A percentile compares a stretch with the other conserved stretches of the same genome.
Conservation (phyloP, 1,284 basidiomycete genomes). For the Porogramme epimiltina region DNA sequence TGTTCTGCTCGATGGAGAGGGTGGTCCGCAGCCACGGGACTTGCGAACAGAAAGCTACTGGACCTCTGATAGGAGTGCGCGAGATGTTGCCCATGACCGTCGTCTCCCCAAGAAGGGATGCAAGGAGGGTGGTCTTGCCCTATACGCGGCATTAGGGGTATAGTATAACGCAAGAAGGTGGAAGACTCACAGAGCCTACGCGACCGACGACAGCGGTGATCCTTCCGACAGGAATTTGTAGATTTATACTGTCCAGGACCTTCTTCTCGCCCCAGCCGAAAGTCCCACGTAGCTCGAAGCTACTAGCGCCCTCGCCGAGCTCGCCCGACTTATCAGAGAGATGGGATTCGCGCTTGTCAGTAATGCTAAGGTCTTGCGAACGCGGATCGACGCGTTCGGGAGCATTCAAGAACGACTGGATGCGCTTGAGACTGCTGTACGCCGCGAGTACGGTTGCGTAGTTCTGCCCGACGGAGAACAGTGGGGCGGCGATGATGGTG, state of each 20-base stretch:
- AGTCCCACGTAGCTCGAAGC: not conserved
- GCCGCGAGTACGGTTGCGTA: slow-evolving; percentile 3
- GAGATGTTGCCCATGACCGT: not conserved
- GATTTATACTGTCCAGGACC: slow-evolving; percentile 1
- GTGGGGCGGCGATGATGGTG: slow-evolving; percentile 4
- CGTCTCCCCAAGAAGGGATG: slow-evolving; percentile 1
- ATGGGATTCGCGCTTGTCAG: not conserved
- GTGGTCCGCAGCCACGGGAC: slow-evolving; percentile 1
- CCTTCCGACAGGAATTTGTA: not conserved
- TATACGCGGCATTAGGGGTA: not conserved
- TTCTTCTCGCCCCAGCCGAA: slow-evolving; percentile 6
- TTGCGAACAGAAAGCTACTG: slow-evolving; percentile 2
- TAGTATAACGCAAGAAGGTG: not conserved
- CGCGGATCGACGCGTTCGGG: not conserved
- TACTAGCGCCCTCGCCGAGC: no score
- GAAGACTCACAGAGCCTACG: not conserved
- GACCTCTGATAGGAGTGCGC: not conserved
- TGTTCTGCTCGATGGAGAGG: slow-evolving; percentile 6
- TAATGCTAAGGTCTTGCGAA: not conserved
- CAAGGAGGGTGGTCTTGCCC: slow-evolving; percentile 1
- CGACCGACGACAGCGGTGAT: slow-evolving; percentile 2
- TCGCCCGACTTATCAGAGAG: not conserved
- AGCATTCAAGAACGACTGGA: slow-evolving; percentile 2
- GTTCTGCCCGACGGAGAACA: slow-evolving; percentile 4
- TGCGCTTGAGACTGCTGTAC: slow-evolving; percentile 4